Conservation (phyloP, 108 stramenopile species). For the Cyclostephanos tholiformis region DNA sequence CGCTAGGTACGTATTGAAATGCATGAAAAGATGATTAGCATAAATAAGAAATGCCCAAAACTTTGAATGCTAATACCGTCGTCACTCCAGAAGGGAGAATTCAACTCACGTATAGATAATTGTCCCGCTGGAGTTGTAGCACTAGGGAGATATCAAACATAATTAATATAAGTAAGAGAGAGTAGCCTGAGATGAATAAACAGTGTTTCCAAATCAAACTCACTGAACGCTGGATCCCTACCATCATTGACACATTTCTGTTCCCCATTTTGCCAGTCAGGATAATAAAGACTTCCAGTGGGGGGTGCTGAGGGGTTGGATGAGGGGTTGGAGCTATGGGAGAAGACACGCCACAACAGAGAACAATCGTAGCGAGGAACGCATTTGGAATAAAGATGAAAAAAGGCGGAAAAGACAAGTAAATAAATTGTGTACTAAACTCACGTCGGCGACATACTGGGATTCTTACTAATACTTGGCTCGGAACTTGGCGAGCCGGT, state of each 20-base stretch:
- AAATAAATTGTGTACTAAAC: not conserved
- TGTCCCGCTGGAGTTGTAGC: not conserved
- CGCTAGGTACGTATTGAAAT: too few relatives aligned
- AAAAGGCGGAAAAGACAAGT: not conserved
- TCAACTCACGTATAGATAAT: not conserved
- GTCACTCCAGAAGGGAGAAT: too few relatives aligned
- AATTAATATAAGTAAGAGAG: not conserved
- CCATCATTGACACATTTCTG: conserved; percentile 43
- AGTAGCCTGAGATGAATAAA: not conserved
- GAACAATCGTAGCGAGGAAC: not conserved
- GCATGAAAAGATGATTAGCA: too few relatives aligned
- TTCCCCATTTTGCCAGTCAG: conserved; percentile 25
- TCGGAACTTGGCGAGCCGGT: not conserved
- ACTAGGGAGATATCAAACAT: conserved; percentile 3
- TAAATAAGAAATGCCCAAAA: not conserved
- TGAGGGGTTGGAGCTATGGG: conserved; percentile 4
- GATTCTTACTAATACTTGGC: not conserved
- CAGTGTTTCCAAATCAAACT: not conserved
- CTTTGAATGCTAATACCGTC: too few relatives aligned
- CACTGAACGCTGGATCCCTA: conserved; percentile 26
- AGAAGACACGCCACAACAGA: not conserved
- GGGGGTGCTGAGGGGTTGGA: conserved; percentile 27
- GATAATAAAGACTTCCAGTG: conserved; percentile 36
- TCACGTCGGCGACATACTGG: not conserved
- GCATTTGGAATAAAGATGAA: not conserved